phyloP scores from a whole-genome alignment of 2,329 filamentous ascomycete species.

The Calonectria fujianensis region DNA sequence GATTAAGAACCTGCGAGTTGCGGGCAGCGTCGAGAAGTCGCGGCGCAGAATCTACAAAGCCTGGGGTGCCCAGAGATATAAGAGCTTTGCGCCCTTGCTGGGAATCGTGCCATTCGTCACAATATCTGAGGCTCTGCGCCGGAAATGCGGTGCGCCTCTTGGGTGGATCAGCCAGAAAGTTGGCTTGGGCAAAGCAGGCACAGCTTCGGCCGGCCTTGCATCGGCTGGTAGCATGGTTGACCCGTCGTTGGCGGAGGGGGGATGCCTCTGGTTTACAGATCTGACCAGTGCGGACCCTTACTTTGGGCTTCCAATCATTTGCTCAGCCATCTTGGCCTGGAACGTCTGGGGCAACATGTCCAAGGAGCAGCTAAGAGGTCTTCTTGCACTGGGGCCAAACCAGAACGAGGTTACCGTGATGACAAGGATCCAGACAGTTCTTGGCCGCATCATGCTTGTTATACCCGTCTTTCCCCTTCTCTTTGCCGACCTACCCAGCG shows the following conservation, averaged over 20 bases:
- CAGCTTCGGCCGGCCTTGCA: constrained; percentile 50
- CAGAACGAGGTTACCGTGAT: constrained; percentile 44
- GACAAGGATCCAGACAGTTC: constrained; percentile 50
- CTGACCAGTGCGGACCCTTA: constrained; percentile 72
- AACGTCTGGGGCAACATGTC: constrained; percentile 57
- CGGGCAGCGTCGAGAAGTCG: constrained; percentile 55
- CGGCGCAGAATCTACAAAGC: constrained; percentile 59
- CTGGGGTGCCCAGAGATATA: constrained; percentile 69
- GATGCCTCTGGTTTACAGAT: constrained; percentile 74
- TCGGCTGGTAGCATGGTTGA: constrained; percentile 57
- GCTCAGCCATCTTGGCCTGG: constrained; percentile 55
- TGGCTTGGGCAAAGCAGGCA: constrained; percentile 53
- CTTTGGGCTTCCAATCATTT: constrained; percentile 66
- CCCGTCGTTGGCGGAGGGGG: constrained; percentile 67
- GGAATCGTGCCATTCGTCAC: constrained; percentile 70
- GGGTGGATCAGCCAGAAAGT: constrained; percentile 57
- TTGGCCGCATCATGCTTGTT: constrained; percentile 58
- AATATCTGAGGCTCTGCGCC: constrained; percentile 70
- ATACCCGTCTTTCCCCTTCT: constrained; percentile 60
- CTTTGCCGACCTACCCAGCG: constrained; percentile 61
- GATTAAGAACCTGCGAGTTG: constrained; percentile 51
- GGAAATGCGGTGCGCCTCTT: constrained; percentile 63
- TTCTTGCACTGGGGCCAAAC: constrained; percentile 50
- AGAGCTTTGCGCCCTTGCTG: constrained; percentile 62
- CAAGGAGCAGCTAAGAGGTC: constrained; percentile 52